phyloP scores from a whole-genome alignment of 768 basidiomycete genomes.

The Tricholoma matsutake region DNA sequence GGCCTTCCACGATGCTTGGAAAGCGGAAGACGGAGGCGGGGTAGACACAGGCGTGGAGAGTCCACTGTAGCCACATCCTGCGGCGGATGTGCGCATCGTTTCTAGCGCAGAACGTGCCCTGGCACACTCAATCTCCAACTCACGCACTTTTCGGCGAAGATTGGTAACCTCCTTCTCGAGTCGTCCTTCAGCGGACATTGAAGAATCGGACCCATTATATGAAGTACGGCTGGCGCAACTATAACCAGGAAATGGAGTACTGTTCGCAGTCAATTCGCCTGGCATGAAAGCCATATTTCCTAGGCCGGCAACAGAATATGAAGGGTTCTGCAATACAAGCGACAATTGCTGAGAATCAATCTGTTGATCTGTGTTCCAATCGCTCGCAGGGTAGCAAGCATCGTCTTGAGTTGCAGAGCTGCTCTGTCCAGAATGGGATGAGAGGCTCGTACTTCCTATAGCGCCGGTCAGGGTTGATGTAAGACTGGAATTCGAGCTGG shows the following conservation, averaged over 20 bases:
- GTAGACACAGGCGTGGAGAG: constrained; percentile 26
- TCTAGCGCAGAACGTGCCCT: constrained; percentile 39
- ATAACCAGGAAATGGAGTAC: constrained; percentile 19
- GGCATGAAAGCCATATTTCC: constrained; percentile 14
- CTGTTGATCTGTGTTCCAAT: constrained; percentile 6
- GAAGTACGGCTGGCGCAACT: constrained; percentile 34
- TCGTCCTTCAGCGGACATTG: constrained; percentile 18
- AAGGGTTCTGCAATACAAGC: constrained; percentile 23
- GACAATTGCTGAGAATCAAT: constrained; percentile 16
- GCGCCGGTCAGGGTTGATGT: constrained; percentile 60
- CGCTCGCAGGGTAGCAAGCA: constrained; percentile 3
- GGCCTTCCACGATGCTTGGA: constrained; percentile 63
- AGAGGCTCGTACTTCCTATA: constrained; percentile 50
- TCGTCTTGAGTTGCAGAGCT: constrained; percentile 12
- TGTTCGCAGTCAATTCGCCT: constrained; percentile 19
- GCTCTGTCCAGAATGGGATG: constrained; percentile 20
- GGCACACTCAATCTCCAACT: constrained; percentile 61
- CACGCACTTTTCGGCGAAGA: constrained; percentile 55
- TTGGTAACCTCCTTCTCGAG: constrained; percentile 49
- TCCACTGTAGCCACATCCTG: constrained; percentile 11
- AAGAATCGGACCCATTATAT: constrained; percentile 34
- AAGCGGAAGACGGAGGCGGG: constrained; percentile 41
- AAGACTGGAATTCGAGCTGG: constrained; percentile 40
- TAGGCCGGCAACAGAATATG: constrained; percentile 24
- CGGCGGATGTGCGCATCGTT: constrained; percentile 14